phyloP scores from a whole-genome alignment of 2,329 filamentous ascomycete species.

The Fusarium pseudoanthophilum region DNA sequence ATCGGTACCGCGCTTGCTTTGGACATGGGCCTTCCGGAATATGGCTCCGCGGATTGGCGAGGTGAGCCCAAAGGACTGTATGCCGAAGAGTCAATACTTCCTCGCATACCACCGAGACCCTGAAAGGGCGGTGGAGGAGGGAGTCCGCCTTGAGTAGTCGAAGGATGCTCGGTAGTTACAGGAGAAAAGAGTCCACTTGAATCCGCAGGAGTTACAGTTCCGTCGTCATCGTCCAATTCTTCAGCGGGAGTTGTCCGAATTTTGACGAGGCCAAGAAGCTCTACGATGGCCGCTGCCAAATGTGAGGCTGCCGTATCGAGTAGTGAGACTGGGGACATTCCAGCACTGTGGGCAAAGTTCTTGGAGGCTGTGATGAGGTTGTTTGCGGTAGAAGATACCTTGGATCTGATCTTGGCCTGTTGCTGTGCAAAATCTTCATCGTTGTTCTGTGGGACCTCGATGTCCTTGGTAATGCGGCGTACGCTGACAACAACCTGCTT shows the following conservation, averaged over 20 bases:
- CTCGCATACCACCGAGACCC: constrained; percentile 64
- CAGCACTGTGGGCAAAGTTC: constrained; percentile 84
- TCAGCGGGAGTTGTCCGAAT: constrained; percentile 79
- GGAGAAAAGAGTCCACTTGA: constrained; percentile 76
- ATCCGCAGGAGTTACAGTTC: constrained; percentile 71
- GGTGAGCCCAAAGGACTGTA: constrained; percentile 81
- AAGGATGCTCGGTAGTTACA: constrained; percentile 55
- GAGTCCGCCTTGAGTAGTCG: constrained; percentile 53
- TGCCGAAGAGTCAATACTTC: constrained; percentile 76
- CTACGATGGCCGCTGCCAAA: constrained; percentile 84
- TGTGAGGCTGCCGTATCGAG: constrained; percentile 94
- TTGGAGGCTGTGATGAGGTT: constrained; percentile 94
- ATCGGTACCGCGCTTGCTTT: constrained; percentile 50
- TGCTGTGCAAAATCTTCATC: constrained; percentile 67
- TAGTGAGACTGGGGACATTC: constrained; percentile 91
- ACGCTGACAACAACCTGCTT: constrained; percentile 86
- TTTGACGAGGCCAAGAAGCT: constrained; percentile 85
- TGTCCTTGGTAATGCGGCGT: constrained; percentile 84
- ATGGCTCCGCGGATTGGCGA: constrained; percentile 64
- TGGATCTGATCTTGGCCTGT: constrained; percentile 77
- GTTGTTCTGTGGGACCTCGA: constrained; percentile 68
- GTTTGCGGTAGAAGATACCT: constrained; percentile 93
- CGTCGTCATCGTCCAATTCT: constrained; percentile 82
- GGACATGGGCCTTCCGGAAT: constrained; percentile 46
- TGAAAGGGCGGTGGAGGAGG: constrained; percentile 67